A percentile compares a stretch with the other conserved stretches of the same genome.
Conservation (phyloP, 1,284 basidiomycete species). For the Fomes fomentarius region DNA sequence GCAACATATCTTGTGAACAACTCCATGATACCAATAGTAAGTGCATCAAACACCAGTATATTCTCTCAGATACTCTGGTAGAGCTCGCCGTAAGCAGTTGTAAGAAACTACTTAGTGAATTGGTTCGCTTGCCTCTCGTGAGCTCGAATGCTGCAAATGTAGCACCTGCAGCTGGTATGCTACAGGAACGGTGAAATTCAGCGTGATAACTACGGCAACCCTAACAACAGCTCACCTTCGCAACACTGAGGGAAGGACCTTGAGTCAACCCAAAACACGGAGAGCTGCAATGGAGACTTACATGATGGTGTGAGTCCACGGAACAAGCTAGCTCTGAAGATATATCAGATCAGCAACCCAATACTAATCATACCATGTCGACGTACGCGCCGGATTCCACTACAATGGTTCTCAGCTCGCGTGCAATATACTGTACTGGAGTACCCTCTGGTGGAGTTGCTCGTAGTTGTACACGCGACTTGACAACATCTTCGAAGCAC, state of each 20-base stretch:
- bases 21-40: too few relatives aligned
- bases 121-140: constrained; percentile 62
- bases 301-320: constrained; percentile 73
- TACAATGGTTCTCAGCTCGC: constrained; percentile 72
- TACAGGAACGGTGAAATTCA: constrained; percentile 30
- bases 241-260: constrained; percentile 42
- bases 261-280: not conserved
- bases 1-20: too few relatives aligned
- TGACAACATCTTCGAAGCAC: constrained; percentile 75
- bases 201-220: not conserved
- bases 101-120: not conserved
- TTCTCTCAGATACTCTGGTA: constrained; percentile 32
- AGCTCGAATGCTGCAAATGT: constrained; percentile 94
- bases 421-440: constrained; percentile 81
- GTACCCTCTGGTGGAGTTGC: constrained; percentile 75
- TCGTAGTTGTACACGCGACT: constrained; percentile 87
- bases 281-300: constrained; percentile 39
- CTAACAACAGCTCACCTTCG: constrained; percentile 48
- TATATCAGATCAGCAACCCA: not conserved
- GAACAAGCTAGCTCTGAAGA: constrained; percentile 65
- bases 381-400: constrained; percentile 79
- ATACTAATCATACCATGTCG: constrained; percentile 1
- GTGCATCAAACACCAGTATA: constrained; percentile 32
- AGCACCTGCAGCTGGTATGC: constrained; percentile 88
- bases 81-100: not conserved